Evolutionary conservation across 352 stramenopile species (phyloP).

Genomic region (Pythium angustatum): DNA sequence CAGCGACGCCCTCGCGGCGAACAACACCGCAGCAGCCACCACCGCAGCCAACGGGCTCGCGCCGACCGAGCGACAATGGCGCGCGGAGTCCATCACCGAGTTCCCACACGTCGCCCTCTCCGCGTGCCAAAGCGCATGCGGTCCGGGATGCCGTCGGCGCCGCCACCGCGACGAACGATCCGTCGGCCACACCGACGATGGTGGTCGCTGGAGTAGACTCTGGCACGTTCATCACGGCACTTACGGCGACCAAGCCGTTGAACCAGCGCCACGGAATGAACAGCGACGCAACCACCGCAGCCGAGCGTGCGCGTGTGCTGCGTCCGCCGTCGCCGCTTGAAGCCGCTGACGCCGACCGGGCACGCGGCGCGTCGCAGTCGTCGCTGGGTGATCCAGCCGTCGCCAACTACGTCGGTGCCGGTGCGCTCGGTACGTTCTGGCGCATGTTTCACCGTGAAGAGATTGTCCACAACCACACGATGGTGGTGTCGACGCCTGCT

Average conservation of each 20-base stretch:
- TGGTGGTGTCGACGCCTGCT: background rate
- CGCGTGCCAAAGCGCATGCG: constrained; percentile 27
- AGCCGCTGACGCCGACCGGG: constrained; percentile 32
- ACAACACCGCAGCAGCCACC: constrained; percentile 17
- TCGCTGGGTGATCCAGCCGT: constrained; percentile 30
- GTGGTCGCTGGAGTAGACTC: too few species aligned
- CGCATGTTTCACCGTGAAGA: constrained; percentile 72
- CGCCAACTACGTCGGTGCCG: constrained; percentile 61
- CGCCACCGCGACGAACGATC: background rate
- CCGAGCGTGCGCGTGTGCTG: constrained; percentile 13
- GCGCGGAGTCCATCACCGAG: background rate
- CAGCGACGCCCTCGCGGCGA: constrained; percentile 22
- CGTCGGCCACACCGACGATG: constrained; percentile 3
- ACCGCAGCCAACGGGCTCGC: constrained; percentile 2
- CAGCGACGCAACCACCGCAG: background rate
- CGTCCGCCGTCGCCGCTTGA: constrained; percentile 68
- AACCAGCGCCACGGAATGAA: background rate
- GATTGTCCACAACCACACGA: constrained; percentile 54
- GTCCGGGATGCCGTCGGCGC: constrained; percentile 3
- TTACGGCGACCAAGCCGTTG: constrained; percentile 32
- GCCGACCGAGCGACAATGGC: constrained; percentile 29
- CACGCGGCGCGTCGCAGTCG: constrained; percentile 10
- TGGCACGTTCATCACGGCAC: constrained; percentile 52
- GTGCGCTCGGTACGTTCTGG: constrained; percentile 70
- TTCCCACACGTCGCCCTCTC: constrained; percentile 20